Evolutionary conservation across 1,139 yeast species (phyloP), one percentile per base, ranked within the genome.

Genomic region (Eremothecium sinecaudum): DNA sequence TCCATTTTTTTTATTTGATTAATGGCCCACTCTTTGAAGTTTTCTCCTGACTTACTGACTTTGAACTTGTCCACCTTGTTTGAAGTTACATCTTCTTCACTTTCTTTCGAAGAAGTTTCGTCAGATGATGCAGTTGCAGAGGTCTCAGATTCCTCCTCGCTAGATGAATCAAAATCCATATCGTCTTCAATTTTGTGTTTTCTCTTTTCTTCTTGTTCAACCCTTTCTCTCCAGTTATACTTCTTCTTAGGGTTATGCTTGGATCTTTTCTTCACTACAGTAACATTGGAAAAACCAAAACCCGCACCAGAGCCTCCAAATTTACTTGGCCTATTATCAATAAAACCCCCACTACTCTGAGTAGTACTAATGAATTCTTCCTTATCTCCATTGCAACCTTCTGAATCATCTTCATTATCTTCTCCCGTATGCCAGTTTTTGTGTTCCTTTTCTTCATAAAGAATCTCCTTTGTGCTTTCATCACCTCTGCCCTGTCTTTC

Each of bases 401-500:
- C 45, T 15, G 22, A 26, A 15, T 44, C 54, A 25, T 43, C 56
- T 21, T 38, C 36, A 3, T 41, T 51, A 10, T 33, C 39, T n/a
- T 27, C 21, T 24, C 65, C 71, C 6, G 63, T 69, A 15, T 66
- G 64, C 87, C 87, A 80, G 18, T 75, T 77, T 46, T 71, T 74
- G 1, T 75, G 72, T 31, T 69, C 72, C 43, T 79, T 65, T 45
- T 79, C 77, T 53, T 81, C 92, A 48, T 81, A 84, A 25, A 83
- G 60, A 14, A 82, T 64, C 8, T 69, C 77, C 37, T 59, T 65
- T 0, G 87, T 79, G 22, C 62, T 59, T 2, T 77, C 90, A 51
- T 72, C 73, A n/a, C 74, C 81, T 38, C 80, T 65, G 2, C 93
- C 94, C 48, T 77, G 78, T 41, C 68, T 67, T 51, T 84, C 95